Base-by-base conservation (phyloP, 2,329 filamentous ascomycete genomes). In the Monilinia fructigena region DNA sequence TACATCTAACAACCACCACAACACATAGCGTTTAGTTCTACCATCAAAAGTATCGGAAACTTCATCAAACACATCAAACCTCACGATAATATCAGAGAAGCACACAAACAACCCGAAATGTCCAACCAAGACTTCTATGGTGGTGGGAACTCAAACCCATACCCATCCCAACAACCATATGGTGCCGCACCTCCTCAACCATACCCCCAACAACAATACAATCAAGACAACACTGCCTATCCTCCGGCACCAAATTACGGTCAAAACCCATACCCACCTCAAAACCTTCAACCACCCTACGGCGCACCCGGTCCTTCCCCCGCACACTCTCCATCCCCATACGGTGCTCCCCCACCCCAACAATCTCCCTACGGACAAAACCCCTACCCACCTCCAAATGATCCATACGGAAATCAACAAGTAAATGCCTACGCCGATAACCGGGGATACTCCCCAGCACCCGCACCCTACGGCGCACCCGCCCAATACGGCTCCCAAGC, bases 121-220 rank as follows among this genome's bases (percentile, higher is more conserved):
- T 50, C 58, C 31, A 61, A 61, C 31, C 58, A 61, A 48, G 58
- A 50, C 8, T 61, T 61, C 31, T 61, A 61, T 31, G 58, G 58
- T 4, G 58, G 58, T 38, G 58, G 45, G 38, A 61, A 38, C 40
- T 23, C 26, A 28, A 58, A 58, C 1, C 47, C 58, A n/a, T 61
- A 61, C 31, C 45, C 45, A 26, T 28, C 45, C 6, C 58, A 61
- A 50, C 58, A 61, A 18, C 58, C 58, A 18, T 61, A 50, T 12
- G 58, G 58, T 50, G 31, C 26, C 7, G 42, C 58, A 12, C 58
- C 56, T n/a, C 55, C 56, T 50, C 58, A 61, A 26, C 45, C 45
- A 50, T 61, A 61, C 18, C 45, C 58, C n/a, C 58, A 61, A 61
- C 58, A 60, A 60, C 45, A 48, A 26, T 60, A 60, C 5, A 16